Conservation (phyloP, 331 rosid genomes). For the Dryas integrifolia region DNA sequence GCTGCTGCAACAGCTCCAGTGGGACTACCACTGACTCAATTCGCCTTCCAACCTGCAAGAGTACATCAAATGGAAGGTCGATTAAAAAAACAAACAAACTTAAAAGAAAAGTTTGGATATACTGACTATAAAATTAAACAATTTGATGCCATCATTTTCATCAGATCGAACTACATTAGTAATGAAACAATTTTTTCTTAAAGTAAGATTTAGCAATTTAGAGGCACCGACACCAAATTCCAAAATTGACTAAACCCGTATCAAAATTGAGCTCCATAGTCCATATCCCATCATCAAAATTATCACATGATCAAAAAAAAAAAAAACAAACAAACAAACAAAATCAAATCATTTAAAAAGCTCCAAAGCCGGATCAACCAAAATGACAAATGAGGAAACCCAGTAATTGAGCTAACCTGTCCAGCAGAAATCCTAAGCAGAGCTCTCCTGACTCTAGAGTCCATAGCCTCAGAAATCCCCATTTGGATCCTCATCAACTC, state of each 20-base stretch:
- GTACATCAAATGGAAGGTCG: conserved; percentile 33
- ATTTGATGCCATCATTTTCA: not conserved
- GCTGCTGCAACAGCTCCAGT: conserved; percentile 88
- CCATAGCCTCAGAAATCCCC: conserved; percentile 82
- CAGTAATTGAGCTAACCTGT: conserved; percentile 46
- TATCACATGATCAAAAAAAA: not conserved
- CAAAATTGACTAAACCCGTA: not conserved
- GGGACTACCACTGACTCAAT: conserved; percentile 90
- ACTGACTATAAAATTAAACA: not conserved
- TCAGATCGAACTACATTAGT: conserved; percentile 19
- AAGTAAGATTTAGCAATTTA: not conserved
- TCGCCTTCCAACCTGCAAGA: conserved; percentile 75
- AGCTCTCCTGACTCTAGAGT: conserved; percentile 80
- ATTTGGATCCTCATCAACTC: conserved; percentile 92
- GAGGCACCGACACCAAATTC: not conserved
- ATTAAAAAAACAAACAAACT: conserved; percentile 14
- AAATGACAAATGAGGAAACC: not conserved
- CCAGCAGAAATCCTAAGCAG: conserved; percentile 80
- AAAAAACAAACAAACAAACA: not conserved
- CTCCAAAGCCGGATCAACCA: not conserved
- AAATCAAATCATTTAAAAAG: not conserved
- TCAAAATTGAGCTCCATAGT: conserved; percentile 2
- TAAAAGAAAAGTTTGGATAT: not conserved
- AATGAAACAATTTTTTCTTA: not conserved
- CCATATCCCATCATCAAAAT: not conserved